phyloP scores from a whole-genome alignment of 257 asterid genomes.

The Penstemon eatonii region DNA sequence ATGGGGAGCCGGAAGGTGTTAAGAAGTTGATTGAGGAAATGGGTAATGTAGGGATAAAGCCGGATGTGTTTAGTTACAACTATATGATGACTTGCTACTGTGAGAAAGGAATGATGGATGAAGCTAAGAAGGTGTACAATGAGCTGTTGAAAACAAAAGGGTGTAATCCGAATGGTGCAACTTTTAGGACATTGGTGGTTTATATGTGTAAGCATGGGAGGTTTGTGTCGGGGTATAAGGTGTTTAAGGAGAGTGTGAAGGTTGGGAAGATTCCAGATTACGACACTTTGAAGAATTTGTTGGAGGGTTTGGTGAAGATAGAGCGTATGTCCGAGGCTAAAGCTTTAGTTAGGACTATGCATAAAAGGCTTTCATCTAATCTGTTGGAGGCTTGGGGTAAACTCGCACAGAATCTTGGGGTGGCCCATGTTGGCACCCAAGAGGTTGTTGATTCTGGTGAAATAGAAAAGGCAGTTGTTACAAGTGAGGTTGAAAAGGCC shows the following conservation, averaged over 20 bases:
- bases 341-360: slow-evolving; percentile 58
- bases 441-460: slow-evolving; percentile 27
- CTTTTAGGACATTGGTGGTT: slow-evolving; percentile 65
- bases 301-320: slow-evolving; percentile 53
- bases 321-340: slow-evolving; percentile 52
- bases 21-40: slow-evolving; percentile 70
- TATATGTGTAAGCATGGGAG: slow-evolving; percentile 56
- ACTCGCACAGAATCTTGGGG: slow-evolving; percentile 56
- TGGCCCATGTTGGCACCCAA: slow-evolving; percentile 32
- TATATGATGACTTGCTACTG: slow-evolving; percentile 74
- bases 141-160: slow-evolving; percentile 49
- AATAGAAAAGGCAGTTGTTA: slow-evolving; percentile 4
- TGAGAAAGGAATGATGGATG: slow-evolving; percentile 59
- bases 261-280: slow-evolving; percentile 71
- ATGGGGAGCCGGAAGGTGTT: slow-evolving; percentile 49
- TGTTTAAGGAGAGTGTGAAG: slow-evolving; percentile 66
- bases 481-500: not conserved
- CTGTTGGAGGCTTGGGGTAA: slow-evolving; percentile 65
- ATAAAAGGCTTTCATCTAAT: slow-evolving; percentile 66
- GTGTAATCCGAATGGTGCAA: slow-evolving; percentile 59
- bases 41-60: slow-evolving; percentile 50
- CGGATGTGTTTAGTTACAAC: slow-evolving; percentile 58
- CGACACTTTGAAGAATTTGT: slow-evolving; percentile 62
- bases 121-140: slow-evolving; percentile 62
- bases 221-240: slow-evolving; percentile 53